A percentile compares a stretch with the other conserved stretches of the same genome.
Conservation (phyloP, 139 green algal genomes). For the Astrephomene gubernaculifera region DNA sequence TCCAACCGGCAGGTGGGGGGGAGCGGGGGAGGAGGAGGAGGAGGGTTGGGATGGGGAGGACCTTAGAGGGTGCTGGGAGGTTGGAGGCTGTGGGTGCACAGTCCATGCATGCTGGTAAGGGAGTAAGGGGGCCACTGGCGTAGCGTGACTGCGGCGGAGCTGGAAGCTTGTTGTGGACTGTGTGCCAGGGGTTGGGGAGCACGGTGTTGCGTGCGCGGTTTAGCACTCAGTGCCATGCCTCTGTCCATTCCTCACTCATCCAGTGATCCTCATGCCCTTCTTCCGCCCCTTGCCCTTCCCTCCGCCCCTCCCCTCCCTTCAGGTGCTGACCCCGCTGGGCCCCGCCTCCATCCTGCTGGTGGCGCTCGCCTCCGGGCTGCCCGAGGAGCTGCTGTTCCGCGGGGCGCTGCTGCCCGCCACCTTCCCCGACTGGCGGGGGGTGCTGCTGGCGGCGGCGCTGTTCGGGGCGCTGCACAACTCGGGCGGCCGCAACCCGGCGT, state of each 20-base stretch:
- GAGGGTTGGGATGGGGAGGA: background rate
- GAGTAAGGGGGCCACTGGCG: background rate
- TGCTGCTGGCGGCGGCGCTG: conserved; percentile 67
- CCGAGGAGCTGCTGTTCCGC: conserved; percentile 87
- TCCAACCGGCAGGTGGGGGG: conserved; percentile 75
- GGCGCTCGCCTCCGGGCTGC: conserved; percentile 61
- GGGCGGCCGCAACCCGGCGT: conserved; percentile 81
- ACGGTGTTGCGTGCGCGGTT: too few relatives aligned
- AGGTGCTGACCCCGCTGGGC: conserved; percentile 72
- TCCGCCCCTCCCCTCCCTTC: background rate
- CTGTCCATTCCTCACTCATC: too few relatives aligned
- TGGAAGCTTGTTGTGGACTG: background rate
- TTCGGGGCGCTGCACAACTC: conserved; percentile 86
- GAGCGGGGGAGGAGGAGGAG: background rate
- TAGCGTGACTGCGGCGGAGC: too few relatives aligned
- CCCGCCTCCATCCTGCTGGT: conserved; percentile 72
- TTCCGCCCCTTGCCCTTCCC: background rate
- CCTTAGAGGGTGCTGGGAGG: too few relatives aligned
- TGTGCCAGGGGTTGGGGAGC: background rate
- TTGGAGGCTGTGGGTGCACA: too few relatives aligned
- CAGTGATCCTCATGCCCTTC: too few relatives aligned
- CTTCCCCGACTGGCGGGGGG: conserved; percentile 80
- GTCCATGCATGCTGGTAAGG: background rate
- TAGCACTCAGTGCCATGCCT: too few relatives aligned
- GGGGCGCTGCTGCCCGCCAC: conserved; percentile 81